Evolutionary conservation across 805 yeast genomes (phyloP), one percentile per base, ranked within the genome.

Genomic region (Kluyveromyces nonfermentans): DNA sequence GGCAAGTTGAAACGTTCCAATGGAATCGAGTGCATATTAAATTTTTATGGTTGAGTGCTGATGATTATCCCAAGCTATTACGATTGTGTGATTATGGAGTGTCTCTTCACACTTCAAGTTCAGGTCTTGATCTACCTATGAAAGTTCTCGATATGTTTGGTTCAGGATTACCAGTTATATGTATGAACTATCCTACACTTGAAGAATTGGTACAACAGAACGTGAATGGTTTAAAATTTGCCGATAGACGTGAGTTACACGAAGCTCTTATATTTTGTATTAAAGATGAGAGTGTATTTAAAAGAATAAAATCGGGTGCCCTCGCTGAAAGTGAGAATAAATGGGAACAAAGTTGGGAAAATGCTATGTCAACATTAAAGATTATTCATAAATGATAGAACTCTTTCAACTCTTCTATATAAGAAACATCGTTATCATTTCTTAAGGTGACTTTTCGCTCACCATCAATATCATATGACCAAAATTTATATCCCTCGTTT

Each of bases 71-170:
- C 0, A 62, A 69, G 41, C 66, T 93, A 1, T 60, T 93, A 25
- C 80, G 80, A 2, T 65, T 78, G 3, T 90, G 96, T 3, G 96
- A 93, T 57, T 58, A 89, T 31, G 97, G 96, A 1, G 73, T 93
- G 1, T 90, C 97, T 1, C 67, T 93, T 48, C 99, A 93, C 62
- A 75, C 81, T 4, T 89, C 97, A 0, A 83, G 95, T 37, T 84
- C 95, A 37, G 98, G 99, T 0, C 71, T 85, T 45, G 99, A 93
- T 57, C 71, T 93, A 46, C 99, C 99, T 1, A 93, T 93, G 99
- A 93, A 93, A 62, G 85, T 93, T 31, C 82, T 90, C 5, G 99
- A 93, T 57, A 79, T 90, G 75, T 89, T 90, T 69, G 98, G 98
- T 0, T 85, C 93, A 50, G 97, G 97, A 0, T 68, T 93, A 10